phyloP scores from a whole-genome alignment of 495 filamentous ascomycete species.

The Penicillium bovifimosum region DNA sequence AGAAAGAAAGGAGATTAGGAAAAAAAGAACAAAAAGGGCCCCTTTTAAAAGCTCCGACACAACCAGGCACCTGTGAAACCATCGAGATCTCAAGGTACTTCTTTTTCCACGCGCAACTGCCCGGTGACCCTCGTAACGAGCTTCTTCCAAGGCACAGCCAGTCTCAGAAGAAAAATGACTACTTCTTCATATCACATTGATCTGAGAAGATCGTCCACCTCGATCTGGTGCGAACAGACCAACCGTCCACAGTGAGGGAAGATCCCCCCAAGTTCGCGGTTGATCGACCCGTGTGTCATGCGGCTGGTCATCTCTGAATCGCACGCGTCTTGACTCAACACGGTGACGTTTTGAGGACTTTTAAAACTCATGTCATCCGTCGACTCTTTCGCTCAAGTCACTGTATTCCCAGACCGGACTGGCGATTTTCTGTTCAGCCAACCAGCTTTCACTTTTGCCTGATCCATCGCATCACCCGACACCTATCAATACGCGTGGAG shows the following conservation, averaged over 20 bases:
- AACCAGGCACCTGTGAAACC: constrained; percentile 24
- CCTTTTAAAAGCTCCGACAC: background rate
- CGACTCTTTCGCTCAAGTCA: background rate
- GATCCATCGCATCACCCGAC: constrained; percentile 18
- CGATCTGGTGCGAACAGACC: constrained; percentile 2
- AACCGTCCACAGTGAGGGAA: constrained; percentile 1
- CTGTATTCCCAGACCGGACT: background rate
- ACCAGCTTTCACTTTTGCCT: constrained; percentile 2
- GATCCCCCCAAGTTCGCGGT: constrained; percentile 12
- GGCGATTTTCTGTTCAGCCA: constrained; percentile 7
- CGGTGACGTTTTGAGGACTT: constrained; percentile 8
- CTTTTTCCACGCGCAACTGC: constrained; percentile 17
- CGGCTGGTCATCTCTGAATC: constrained; percentile 21
- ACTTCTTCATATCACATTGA: constrained; percentile 3
- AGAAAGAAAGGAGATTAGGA: background rate
- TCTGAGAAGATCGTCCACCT: constrained; percentile 7
- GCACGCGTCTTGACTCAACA: constrained; percentile 16
- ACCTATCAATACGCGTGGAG: constrained; percentile 20
- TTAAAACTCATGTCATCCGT: background rate
- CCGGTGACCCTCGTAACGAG: constrained; percentile 17
- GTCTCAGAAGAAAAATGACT: background rate
- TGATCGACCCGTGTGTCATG: constrained; percentile 22
- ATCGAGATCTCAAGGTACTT: background rate
- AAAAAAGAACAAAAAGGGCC: background rate
- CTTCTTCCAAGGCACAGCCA: constrained; percentile 20